Evolutionary conservation across 2,329 filamentous ascomycete genomes (phyloP), one percentile per base, ranked within the genome.

Genomic region (Verticillium alfalfae): DNA sequence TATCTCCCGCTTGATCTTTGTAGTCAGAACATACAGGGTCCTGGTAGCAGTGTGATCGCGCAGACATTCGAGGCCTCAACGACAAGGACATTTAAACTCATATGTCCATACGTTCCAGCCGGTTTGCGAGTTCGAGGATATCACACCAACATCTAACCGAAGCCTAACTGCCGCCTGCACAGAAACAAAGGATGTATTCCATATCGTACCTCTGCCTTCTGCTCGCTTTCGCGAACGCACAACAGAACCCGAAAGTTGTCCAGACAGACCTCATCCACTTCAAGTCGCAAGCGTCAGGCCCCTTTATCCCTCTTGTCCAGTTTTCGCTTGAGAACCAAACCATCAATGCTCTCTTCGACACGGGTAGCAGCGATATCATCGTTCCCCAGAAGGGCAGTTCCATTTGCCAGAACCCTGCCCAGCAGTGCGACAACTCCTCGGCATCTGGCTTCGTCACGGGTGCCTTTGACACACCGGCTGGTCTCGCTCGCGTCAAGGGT

Each of bases 301-400:
- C 45, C 18, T 52, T 52, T 18, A 22, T 52, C 18, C 45, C 45
- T 18, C 45, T 52, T 18, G 45, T 52, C 45, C n/a, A 26, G 18
- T 52, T 52, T 49, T 22, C 45, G 9, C 45, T 52, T 18, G 45
- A 52, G 10, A 52, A 52, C 12, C 60, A 61, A 18, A 31, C 38
- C n/a, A 49, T 61, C 22, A 56, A 45, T 4, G 60, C 34, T 15
- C 58, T 61, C 45, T 55, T 61, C 56, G 60, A 61, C 36, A 61
- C 60, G 2, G 60, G 60, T 18, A 61, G 60, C 36, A 61, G 60
- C n/a, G 56, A 61, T 49, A 34, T 58, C 16, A 54, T 56, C 41
- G 60, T 61, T 7, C 56, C 60, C 2, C 60, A 61, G 22, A 45
- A 34, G 41, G 34, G 52, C 36, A 61, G 60, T 34, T n/a, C 56